Percentiles rank a stretch among this genome's conserved stretches.
phyloP scores from a whole-genome alignment of 768 basidiomycete species.

The Basidioascus undulatus region DNA sequence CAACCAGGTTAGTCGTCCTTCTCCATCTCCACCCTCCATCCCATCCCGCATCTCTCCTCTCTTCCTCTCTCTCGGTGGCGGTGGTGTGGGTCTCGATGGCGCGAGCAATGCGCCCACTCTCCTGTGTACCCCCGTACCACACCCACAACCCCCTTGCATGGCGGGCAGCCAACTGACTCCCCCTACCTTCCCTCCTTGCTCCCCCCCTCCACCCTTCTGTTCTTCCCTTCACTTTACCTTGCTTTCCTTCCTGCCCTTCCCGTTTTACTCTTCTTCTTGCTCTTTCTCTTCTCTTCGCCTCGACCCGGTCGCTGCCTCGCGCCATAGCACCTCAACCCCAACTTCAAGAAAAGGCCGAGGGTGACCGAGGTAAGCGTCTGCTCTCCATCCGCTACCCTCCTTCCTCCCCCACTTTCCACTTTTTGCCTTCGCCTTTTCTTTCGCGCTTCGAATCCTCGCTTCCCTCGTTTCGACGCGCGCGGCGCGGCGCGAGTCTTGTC shows the following conservation, averaged over 20 bases:
- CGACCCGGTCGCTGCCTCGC: too few relatives aligned
- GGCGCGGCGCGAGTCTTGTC: too few relatives aligned
- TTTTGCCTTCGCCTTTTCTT: not conserved
- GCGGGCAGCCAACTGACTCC: too few relatives aligned
- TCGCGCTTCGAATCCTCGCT: too few relatives aligned
- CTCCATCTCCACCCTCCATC: constrained; percentile 7
- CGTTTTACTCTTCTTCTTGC: constrained; percentile 12
- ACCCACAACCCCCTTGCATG: too few relatives aligned
- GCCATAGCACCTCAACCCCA: constrained; percentile 77
- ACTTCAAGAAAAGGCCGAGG: constrained; percentile 93
- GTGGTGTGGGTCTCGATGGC: too few relatives aligned
- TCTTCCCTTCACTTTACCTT: constrained; percentile 3
- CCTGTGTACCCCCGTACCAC: too few relatives aligned
- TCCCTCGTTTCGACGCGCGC: too few relatives aligned
- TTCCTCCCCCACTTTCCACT: constrained; percentile 1
- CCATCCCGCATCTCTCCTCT: constrained; percentile 1
- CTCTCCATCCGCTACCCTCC: constrained; percentile 2
- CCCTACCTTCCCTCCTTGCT: constrained; percentile 15
- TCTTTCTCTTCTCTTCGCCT: constrained; percentile 13
- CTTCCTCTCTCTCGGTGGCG: constrained; percentile 6
- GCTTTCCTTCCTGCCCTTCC: constrained; percentile 10
- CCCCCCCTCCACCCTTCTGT: constrained; percentile 9
- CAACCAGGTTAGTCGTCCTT: constrained; percentile 46
- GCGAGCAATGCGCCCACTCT: too few relatives aligned
- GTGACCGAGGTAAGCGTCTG: constrained; percentile 67